Conservation (phyloP, 331 rosid species). For the Pyrus hybrid region DNA sequence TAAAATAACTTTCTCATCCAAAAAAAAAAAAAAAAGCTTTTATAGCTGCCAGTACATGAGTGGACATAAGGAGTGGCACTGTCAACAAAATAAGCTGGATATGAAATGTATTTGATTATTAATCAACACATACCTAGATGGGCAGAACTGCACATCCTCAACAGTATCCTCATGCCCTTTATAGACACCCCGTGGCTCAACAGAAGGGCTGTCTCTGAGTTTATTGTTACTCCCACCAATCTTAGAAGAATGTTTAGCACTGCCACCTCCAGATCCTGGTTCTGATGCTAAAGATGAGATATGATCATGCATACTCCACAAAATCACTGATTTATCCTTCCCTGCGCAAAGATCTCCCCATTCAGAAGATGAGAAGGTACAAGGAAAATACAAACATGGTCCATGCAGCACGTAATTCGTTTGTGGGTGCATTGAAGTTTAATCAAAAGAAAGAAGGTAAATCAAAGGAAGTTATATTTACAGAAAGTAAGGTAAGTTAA, state of each 20-base stretch:
- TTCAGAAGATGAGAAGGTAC: constrained; percentile 8
- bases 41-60: background rate
- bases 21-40: background rate
- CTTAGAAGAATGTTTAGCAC: constrained; percentile 12
- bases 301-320: constrained; percentile 39
- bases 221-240: constrained; percentile 15
- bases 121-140: constrained; percentile 21
- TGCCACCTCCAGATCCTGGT: constrained; percentile 19
- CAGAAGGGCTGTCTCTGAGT: constrained; percentile 20
- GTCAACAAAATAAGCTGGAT: constrained; percentile 4
- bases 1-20: background rate
- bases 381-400: background rate
- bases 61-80: background rate
- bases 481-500: background rate
- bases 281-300: constrained; percentile 25
- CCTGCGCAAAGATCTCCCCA: constrained; percentile 11
- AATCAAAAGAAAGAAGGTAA: background rate
- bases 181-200: constrained; percentile 31
- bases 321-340: constrained; percentile 32
- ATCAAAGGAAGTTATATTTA: background rate
- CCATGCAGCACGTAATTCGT: background rate
- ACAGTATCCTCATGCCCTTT: constrained; percentile 29
- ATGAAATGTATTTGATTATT: background rate
- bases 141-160: constrained; percentile 39
- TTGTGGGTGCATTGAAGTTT: background rate